Conservation (phyloP, 768 basidiomycete genomes). For the Russula sp. region DNA sequence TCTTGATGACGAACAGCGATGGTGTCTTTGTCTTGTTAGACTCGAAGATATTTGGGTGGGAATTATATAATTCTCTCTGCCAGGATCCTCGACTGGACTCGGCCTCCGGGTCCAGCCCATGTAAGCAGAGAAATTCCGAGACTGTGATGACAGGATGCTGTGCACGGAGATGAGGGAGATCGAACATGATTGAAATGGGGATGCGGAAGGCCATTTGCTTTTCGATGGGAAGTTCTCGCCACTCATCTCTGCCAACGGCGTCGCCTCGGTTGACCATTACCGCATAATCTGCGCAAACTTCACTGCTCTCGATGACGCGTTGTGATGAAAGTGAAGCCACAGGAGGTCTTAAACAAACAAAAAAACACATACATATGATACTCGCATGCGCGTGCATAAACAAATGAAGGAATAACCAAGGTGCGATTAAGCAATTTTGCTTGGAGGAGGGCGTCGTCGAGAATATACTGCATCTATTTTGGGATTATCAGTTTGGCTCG, state of each 20-base stretch:
- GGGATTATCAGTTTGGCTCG: neutral
- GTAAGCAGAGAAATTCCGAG: constrained; percentile 45
- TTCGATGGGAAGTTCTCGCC: constrained; percentile 40
- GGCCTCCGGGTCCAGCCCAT: constrained; percentile 37
- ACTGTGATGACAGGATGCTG: constrained; percentile 42
- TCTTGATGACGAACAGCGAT: constrained; percentile 39
- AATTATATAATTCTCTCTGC: constrained; percentile 39
- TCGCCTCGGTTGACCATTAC: constrained; percentile 47
- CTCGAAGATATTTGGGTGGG: constrained; percentile 34
- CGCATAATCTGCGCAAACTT: constrained; percentile 41
- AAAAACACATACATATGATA: constrained; percentile 38
- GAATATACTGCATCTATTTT: constrained; percentile 47
- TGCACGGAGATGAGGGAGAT: constrained; percentile 42
- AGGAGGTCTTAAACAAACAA: constrained; percentile 1
- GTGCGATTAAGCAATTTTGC: constrained; percentile 45
- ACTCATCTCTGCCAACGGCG: constrained; percentile 41
- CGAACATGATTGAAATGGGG: constrained; percentile 42
- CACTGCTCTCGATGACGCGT: constrained; percentile 26
- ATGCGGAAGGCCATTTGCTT: constrained; percentile 40
- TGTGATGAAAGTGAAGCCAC: neutral
- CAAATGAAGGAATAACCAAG: constrained; percentile 44
- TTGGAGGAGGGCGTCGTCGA: constrained; percentile 46
- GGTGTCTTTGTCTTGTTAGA: constrained; percentile 29
- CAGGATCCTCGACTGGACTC: constrained; percentile 43
- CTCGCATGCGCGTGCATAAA: constrained; percentile 49